phyloP scores from a whole-genome alignment of 257 asterid genomes.

The Lithospermum erythrorhizon region DNA sequence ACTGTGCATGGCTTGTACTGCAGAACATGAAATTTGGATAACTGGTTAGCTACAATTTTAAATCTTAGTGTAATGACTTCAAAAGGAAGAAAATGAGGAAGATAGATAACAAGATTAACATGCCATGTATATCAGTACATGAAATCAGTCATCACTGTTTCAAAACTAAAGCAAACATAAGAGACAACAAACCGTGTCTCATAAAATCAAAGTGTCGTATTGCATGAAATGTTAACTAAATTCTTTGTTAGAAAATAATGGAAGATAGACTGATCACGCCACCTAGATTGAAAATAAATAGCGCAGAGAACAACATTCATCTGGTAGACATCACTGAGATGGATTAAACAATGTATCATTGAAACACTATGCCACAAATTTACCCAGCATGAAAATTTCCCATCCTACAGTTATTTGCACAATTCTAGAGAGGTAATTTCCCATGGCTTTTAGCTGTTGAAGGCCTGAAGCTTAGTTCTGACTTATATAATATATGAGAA shows the following conservation, averaged over 20 bases:
- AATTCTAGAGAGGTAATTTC: background rate
- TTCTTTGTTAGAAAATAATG: background rate
- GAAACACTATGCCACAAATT: background rate
- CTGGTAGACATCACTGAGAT: background rate
- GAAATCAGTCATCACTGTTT: too few relatives aligned
- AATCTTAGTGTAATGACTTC: background rate
- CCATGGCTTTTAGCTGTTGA: background rate
- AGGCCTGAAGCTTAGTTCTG: background rate
- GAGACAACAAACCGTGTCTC: too few relatives aligned
- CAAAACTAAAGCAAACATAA: too few relatives aligned
- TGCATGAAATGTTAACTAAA: background rate
- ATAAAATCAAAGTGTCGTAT: too few relatives aligned
- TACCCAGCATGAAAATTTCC: background rate
- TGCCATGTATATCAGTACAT: too few relatives aligned
- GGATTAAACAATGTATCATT: background rate
- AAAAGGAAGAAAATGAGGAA: background rate
- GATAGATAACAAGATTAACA: background rate
- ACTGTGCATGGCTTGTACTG: conserved; percentile 45
- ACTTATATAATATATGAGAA: background rate
- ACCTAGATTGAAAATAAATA: background rate
- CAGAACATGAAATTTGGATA: conserved; percentile 9
- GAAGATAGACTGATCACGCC: background rate
- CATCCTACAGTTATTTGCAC: background rate
- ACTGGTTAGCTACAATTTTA: background rate
- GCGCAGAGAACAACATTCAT: background rate